Conservation (phyloP, 495 filamentous ascomycete species). For the Parathielavia hyrcaniae region DNA sequence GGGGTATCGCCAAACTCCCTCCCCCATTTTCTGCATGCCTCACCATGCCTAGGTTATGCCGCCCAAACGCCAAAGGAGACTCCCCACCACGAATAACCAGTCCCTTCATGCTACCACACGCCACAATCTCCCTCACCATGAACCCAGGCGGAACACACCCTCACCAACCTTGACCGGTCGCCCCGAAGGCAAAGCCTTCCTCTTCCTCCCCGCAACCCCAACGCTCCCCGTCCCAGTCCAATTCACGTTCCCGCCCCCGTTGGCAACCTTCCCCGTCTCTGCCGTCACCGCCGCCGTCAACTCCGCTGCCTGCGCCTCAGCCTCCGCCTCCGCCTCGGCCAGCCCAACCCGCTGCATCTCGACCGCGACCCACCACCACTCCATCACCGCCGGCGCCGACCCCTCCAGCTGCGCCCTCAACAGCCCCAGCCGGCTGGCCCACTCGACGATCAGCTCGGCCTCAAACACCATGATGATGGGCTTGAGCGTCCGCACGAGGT, state of each 20-base stretch:
- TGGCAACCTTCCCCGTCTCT: neutral
- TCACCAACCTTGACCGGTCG: neutral
- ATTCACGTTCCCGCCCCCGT: neutral
- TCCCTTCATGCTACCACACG: neutral
- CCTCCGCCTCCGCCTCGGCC: neutral
- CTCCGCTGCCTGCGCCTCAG: neutral
- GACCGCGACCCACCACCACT: conserved; percentile 66
- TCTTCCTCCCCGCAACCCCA: neutral
- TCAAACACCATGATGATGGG: conserved; percentile 64
- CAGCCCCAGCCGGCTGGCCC: conserved; percentile 51
- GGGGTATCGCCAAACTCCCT: too few relatives aligned
- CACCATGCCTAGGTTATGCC: too few relatives aligned
- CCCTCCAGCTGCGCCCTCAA: conserved; percentile 30
- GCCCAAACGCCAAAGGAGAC: too few relatives aligned
- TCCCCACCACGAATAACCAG: neutral
- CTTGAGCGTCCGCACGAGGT: conserved; percentile 50
- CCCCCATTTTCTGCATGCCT: too few relatives aligned
- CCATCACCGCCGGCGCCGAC: conserved; percentile 46
- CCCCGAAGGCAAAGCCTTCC: conserved; percentile 9
- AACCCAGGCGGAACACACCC: neutral
- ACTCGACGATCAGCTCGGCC: conserved; percentile 57
- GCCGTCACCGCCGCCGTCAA: neutral
- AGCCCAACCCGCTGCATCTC: conserved; percentile 28
- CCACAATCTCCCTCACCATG: too few relatives aligned
- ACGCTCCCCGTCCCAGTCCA: neutral